Base-by-base conservation (phyloP, 208 protist species). In the Acanthamoeba lenticulata region DNA sequence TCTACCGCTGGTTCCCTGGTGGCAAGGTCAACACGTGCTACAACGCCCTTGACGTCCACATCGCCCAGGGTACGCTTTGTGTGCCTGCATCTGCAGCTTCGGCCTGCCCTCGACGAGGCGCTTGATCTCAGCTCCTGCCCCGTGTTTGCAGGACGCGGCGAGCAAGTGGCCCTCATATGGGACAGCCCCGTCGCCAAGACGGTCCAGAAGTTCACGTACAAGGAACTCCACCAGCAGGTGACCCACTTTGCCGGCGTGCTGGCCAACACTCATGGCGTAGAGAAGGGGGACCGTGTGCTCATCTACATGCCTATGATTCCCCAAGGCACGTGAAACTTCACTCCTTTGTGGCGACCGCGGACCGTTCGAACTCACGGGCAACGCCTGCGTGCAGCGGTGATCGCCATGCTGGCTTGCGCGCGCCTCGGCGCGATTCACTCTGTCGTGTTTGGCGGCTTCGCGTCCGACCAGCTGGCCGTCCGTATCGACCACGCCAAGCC, bases 371-470 rank as follows among this genome's bases (percentile, higher is more conserved):
- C 52, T 60, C 52, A 60, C 21, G 52, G 11, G 17, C 7, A 9
- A 34, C 27, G 60, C 6, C 21, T 27, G 11, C 38, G 24, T n/a
- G 55, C 36, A 72, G 81, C 93, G 0, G n/a, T 92, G 40, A 65
- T 92, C 32, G 93, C 79, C 15, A 94, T 94, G 93, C 93, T 94
- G 27, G 93, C 81, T 2, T 94, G 81, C 40, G 93, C 93, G 2
- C 52, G 86, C 32, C 27, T 92, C 36, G 88, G 60, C n/a, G 94
- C 94, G 7, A 72, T 93, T 86, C 94, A 95, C 36, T 62, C 45
- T 29, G 94, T 95, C 6, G 94, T 95, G 9, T 95, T 95, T 85
- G 94, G 94, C n/a, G 94, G 94, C 32, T 95, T 95, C 42, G 36
- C 77, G 17, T 1, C 49, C 44, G 44, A 95, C 38, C 81, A 96